Base-by-base conservation (phyloP, 495 filamentous ascomycete genomes). In the Tuber umbilicatum region DNA sequence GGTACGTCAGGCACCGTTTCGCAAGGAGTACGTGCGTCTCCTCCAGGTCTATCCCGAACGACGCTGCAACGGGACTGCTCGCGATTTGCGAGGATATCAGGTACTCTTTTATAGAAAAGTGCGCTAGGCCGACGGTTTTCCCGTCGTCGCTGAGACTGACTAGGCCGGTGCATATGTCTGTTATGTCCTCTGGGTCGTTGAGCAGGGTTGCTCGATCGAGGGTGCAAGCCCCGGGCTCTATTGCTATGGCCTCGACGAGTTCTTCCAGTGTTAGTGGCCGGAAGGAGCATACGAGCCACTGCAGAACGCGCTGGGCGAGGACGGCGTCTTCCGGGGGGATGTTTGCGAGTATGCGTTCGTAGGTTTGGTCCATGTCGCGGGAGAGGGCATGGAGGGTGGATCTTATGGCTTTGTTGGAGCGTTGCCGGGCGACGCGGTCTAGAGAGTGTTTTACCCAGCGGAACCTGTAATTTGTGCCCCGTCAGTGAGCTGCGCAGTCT, bases 21-120 rank as follows among this genome's bases (percentile, higher is more conserved):
- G 82, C 81, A 55, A 85, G 82, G 41, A 78, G 73, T 37, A 70
- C 68, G 67, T 78, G 84, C 27, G 80, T 81, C 73, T 76, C 69
- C 47, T 73, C 35, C 67, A 68, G 37, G 23, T 60, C 23, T 60
- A 60, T 60, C 50, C n/a, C 5, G 50, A 60, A 60, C 9, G 50
- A n/a, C 50, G 50, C 50, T 14, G 50, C n/a, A 14, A 5, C 9
- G 50, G 50, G n/a, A 60, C 50, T 60, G 10, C n/a, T 60, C 50
- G 9, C n/a, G 50, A 27, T 60, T 43, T 71, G 70, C 35, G 41
- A 60, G 21, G 83, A 84, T 23, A 75, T 76, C 6, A 86, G 74
- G 75, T 84, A 85, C 72, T 85, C 83, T 69, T 85, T 82, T 47
- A 85, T 84, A 38, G 84, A 84, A 70, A 79, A 83, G 74, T 86